Evolutionary conservation across 805 yeast genomes (phyloP).

Genomic region (Saccharomyces eubayanus): DNA sequence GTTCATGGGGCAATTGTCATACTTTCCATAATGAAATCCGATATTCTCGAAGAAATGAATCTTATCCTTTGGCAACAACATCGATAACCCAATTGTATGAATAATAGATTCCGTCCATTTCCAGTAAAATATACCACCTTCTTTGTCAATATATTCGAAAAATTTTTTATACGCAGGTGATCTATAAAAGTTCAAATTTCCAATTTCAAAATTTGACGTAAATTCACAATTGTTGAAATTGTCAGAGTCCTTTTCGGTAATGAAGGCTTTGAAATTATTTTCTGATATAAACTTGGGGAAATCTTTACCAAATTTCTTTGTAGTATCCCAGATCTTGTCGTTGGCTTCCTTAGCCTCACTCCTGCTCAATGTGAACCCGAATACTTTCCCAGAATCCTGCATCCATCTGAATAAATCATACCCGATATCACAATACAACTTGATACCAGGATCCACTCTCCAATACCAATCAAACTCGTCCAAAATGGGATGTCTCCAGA

Average conservation of each 20-base stretch:
- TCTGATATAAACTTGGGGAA: constrained; percentile 49
- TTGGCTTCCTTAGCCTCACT: constrained; percentile 60
- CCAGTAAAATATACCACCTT: constrained; percentile 77
- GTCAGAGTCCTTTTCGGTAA: constrained; percentile 36
- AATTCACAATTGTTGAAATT: constrained; percentile 71
- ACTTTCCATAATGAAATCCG: constrained; percentile 67
- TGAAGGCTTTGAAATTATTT: constrained; percentile 55
- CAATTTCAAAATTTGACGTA: constrained; percentile 78
- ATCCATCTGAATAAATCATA: constrained; percentile 69
- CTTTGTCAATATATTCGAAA: constrained; percentile 53
- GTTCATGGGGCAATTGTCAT: constrained; percentile 64
- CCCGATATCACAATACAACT: constrained; percentile 63
- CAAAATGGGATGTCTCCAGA: constrained; percentile 57
- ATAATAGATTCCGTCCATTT: constrained; percentile 87
- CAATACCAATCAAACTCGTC: constrained; percentile 70
- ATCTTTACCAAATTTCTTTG: constrained; percentile 49
- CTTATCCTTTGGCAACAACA: constrained; percentile 52
- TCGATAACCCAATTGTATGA: constrained; percentile 65
- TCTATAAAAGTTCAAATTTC: constrained; percentile 60
- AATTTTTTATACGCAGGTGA: constrained; percentile 53
- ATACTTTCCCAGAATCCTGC: constrained; percentile 58
- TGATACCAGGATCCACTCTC: constrained; percentile 81
- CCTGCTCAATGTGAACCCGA: constrained; percentile 64
- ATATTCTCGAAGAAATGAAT: constrained; percentile 66
- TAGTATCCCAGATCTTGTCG: constrained; percentile 61